Evolutionary conservation across 1,139 yeast genomes (phyloP).

Genomic region (Pichia inconspicua): DNA sequence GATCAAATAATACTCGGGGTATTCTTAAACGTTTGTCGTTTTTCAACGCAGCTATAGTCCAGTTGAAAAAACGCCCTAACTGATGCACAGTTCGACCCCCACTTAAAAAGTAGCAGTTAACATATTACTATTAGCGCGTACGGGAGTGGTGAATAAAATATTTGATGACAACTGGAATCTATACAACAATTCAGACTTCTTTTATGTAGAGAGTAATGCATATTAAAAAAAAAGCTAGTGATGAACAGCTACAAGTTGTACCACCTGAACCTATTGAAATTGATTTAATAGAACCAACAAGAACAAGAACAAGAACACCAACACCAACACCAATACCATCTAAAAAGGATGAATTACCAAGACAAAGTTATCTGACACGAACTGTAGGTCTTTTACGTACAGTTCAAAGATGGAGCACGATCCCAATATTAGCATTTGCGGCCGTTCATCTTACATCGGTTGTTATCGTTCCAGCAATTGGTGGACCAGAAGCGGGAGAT

Average conservation of each 20-base stretch:
- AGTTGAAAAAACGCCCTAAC: background rate
- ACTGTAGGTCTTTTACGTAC: constrained; percentile 12
- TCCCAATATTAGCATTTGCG: constrained; percentile 49
- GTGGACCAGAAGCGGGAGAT: constrained; percentile 41
- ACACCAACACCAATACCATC: background rate
- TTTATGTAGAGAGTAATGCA: too few relatives aligned
- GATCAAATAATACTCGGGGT: background rate
- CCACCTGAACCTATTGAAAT: background rate
- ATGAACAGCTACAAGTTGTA: background rate
- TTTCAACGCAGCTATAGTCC: background rate
- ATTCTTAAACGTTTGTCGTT: background rate
- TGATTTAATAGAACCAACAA: too few relatives aligned
- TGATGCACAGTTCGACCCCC: too few relatives aligned
- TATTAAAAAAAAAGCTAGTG: background rate
- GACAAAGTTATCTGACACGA: constrained; percentile 8
- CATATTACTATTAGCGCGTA: background rate
- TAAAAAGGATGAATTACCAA: background rate
- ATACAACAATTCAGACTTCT: too few relatives aligned
- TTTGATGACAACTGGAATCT: too few relatives aligned
- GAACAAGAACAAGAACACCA: too few relatives aligned
- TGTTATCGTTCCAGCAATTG: constrained; percentile 42
- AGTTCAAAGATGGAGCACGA: constrained; percentile 58
- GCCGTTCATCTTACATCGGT: constrained; percentile 54
- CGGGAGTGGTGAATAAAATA: background rate
- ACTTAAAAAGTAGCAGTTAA: too few relatives aligned